phyloP scores from a whole-genome alignment of 2,329 filamentous ascomycete genomes.

The Ceratocystis cubensis region DNA sequence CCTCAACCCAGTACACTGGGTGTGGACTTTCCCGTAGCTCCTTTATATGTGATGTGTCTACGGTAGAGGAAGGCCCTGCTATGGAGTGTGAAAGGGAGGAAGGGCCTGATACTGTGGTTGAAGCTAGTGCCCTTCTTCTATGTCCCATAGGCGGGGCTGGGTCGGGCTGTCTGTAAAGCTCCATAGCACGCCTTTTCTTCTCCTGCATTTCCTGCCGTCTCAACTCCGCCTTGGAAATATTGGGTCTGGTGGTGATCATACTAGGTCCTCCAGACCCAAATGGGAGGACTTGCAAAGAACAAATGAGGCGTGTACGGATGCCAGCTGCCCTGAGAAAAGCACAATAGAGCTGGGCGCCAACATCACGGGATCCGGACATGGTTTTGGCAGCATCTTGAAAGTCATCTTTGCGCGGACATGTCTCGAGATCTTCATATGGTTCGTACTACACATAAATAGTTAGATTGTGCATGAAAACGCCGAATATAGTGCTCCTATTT shows the following conservation, averaged over 20 bases:
- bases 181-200: constrained; percentile 23
- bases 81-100: not conserved
- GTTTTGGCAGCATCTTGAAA: constrained; percentile 58
- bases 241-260: constrained; percentile 32
- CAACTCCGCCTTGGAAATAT: constrained; percentile 24
- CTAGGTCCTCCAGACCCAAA: constrained; percentile 46
- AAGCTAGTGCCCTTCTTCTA: constrained; percentile 1
- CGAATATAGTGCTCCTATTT: constrained; percentile 24
- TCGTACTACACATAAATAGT: constrained; percentile 33
- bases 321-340: constrained; percentile 72
- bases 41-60: constrained; percentile 24
- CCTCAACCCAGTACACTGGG: constrained; percentile 90
- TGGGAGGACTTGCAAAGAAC: constrained; percentile 73
- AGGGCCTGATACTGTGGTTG: not conserved
- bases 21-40: constrained; percentile 56
- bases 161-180: constrained; percentile 14
- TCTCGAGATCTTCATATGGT: constrained; percentile 51
- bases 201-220: constrained; percentile 25
- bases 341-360: constrained; percentile 84
- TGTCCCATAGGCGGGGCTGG: not conserved
- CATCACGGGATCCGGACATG: constrained; percentile 70
- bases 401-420: constrained; percentile 55
- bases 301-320: constrained; percentile 70
- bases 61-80: constrained; percentile 22
- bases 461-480: constrained; percentile 11